Percentiles rank a stretch among this genome's conserved stretches.
Evolutionary conservation across 2,329 filamentous ascomycete genomes (phyloP).

Genomic region (Pseudocercospora cruenta): DNA sequence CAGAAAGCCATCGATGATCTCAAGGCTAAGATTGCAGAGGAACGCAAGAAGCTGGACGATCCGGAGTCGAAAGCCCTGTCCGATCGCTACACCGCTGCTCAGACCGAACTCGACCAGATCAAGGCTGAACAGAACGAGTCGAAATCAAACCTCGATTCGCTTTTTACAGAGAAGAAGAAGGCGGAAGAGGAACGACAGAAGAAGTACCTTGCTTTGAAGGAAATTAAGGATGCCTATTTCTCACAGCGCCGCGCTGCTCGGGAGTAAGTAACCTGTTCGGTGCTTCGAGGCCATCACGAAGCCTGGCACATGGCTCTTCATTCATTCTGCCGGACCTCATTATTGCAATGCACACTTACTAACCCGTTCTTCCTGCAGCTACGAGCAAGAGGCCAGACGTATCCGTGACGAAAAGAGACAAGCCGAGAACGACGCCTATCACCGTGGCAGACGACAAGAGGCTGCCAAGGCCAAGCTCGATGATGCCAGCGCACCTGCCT

Average conservation of each 20-base stretch:
- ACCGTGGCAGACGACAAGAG: slow-evolving; percentile 74
- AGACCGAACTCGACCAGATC: slow-evolving; percentile 84
- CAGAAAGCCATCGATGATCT: slow-evolving; percentile 89
- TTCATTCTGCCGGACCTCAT: neutral
- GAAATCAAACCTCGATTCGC: slow-evolving; percentile 81
- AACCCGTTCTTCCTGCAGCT: slow-evolving; percentile 40
- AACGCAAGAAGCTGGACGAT: slow-evolving; percentile 87
- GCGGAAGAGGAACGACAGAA: slow-evolving; percentile 84
- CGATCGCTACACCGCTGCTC: slow-evolving; percentile 82
- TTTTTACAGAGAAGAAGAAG: slow-evolving; percentile 84
- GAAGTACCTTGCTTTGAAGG: slow-evolving; percentile 79
- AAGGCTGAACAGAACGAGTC: slow-evolving; percentile 90
- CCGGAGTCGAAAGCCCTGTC: slow-evolving; percentile 86
- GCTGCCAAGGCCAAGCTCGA: slow-evolving; percentile 75
- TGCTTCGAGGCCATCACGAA: neutral
- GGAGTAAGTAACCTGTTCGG: slow-evolving; percentile 45
- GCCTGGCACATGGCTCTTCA: neutral
- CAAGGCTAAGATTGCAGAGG: slow-evolving; percentile 82
- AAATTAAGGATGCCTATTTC: slow-evolving; percentile 89
- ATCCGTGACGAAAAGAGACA: slow-evolving; percentile 75
- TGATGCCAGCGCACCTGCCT: slow-evolving; percentile 83
- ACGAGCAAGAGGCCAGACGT: slow-evolving; percentile 81
- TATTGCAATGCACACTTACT: neutral
- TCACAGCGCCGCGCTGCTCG: slow-evolving; percentile 78
- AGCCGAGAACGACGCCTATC: slow-evolving; percentile 75